These are phyloP conservation scores for Venturia aucupariae DNA, from an alignment of 2,329 filamentous ascomycete genomes.

Conservation along the genomic window DNA sequence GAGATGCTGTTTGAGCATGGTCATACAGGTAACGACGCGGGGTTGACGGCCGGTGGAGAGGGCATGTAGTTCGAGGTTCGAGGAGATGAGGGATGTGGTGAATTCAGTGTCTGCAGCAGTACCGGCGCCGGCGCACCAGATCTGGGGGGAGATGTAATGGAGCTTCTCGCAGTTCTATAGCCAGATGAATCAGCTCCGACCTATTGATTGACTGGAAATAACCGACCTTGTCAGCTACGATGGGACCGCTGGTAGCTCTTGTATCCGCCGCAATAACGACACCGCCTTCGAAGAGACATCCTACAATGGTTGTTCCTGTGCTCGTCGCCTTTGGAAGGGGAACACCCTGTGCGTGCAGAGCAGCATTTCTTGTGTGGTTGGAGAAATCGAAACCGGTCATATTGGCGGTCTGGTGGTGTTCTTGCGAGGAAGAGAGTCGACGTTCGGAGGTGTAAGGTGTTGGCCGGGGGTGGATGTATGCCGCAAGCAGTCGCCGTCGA, in stretches of 20 bases:
- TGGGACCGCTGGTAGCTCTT: constrained; percentile 90
- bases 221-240: constrained; percentile 89
- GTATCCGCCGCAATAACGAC: constrained; percentile 99
- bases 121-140: constrained; percentile 97
- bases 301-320: constrained; percentile 97
- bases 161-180: constrained; percentile 94
- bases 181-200: constrained; percentile 16
- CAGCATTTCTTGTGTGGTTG: constrained; percentile 98
- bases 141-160: constrained; percentile 96
- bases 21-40: constrained; percentile 98
- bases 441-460: neutral
- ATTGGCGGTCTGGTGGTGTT: constrained; percentile 28
- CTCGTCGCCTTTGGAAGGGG: constrained; percentile 95
- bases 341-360: constrained; percentile 86
- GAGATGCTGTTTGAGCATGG: constrained; percentile 97
- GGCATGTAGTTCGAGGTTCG: constrained; percentile 93
- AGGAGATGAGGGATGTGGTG: constrained; percentile 96
- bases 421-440: neutral
- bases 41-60: constrained; percentile 94
- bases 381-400: constrained; percentile 99
- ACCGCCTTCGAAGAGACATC: constrained; percentile 90
- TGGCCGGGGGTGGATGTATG: neutral
- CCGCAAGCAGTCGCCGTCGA: neutral
- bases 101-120: constrained; percentile 98
- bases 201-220: neutral